A percentile compares a stretch with the other conserved stretches of the same genome.
Evolutionary conservation across 805 yeast species (phyloP).

Genomic region (Yamadazyma takamatsuzukensis): DNA sequence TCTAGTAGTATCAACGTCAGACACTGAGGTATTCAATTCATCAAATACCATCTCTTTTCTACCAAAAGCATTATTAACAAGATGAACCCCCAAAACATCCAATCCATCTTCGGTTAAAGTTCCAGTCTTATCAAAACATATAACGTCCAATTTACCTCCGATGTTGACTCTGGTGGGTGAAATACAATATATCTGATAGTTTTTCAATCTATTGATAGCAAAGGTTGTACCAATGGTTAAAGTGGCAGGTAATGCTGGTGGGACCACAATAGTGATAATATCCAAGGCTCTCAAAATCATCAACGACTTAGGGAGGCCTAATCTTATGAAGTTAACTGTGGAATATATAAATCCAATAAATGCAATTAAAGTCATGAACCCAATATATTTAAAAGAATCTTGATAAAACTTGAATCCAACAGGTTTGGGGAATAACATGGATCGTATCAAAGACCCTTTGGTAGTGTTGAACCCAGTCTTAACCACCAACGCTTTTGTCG

Average conservation of each 20-base stretch:
- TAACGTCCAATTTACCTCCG: conserved; percentile 89
- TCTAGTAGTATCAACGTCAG: conserved; percentile 6
- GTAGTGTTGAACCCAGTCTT: conserved; percentile 94
- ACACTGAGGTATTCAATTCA: conserved; percentile 16
- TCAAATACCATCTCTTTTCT: conserved; percentile 37
- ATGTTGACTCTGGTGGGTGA: conserved; percentile 92
- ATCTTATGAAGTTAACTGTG: conserved; percentile 72
- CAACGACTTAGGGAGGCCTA: conserved; percentile 65
- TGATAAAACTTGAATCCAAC: conserved; percentile 87
- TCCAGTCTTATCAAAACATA: conserved; percentile 96
- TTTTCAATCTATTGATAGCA: conserved; percentile 72
- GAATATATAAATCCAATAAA: conserved; percentile 78
- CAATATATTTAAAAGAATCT: conserved; percentile 94
- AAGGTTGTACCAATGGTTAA: conserved; percentile 94
- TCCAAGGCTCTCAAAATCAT: conserved; percentile 90
- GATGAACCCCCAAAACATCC: conserved; percentile 66
- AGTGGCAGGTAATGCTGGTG: conserved; percentile 98
- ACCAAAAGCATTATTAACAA: conserved; percentile 38
- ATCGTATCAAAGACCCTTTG: conserved; percentile 87
- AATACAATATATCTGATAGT: conserved; percentile 72
- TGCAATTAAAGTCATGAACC: conserved; percentile 88
- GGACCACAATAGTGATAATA: conserved; percentile 93
- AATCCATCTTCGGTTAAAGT: conserved; percentile 96
- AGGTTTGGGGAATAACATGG: conserved; percentile 96
- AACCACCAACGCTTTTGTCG: conserved; percentile 82